Conservation (phyloP, 2,329 filamentous ascomycete genomes). For the Talaromyces sp. region DNA sequence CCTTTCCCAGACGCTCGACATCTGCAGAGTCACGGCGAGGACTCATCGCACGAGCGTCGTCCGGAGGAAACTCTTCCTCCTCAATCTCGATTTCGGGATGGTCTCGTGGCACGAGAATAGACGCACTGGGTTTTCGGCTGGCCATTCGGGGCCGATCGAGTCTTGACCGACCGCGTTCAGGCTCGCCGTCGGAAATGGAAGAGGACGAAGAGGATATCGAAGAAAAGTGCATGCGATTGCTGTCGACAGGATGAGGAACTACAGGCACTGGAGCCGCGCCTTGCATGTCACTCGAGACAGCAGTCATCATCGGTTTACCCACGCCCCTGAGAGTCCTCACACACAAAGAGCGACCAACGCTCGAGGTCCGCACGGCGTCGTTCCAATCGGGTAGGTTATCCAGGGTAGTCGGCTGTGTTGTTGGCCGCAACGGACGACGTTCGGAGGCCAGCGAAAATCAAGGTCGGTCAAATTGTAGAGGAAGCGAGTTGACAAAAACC, state of each 20-base stretch:
- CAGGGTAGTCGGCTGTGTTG: neutral
- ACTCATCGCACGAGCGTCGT: slow-evolving; percentile 92
- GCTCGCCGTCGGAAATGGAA: slow-evolving; percentile 47
- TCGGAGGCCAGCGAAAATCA: neutral
- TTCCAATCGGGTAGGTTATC: slow-evolving; percentile 5
- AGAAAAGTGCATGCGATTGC: slow-evolving; percentile 38
- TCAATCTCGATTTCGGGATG: slow-evolving; percentile 68
- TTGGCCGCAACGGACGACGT: neutral
- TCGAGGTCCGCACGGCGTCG: slow-evolving; percentile 8
- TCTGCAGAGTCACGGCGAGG: slow-evolving; percentile 87
- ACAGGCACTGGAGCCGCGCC: slow-evolving; percentile 38
- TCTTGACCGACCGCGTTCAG: slow-evolving; percentile 40
- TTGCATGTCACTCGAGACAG: slow-evolving; percentile 34
- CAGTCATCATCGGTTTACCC: slow-evolving; percentile 29
- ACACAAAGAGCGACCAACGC: slow-evolving; percentile 24
- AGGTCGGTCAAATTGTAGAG: too few relatives aligned
- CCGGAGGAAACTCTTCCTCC: slow-evolving; percentile 73
- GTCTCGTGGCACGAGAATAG: slow-evolving; percentile 76
- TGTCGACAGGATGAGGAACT: slow-evolving; percentile 39
- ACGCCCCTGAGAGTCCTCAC: slow-evolving; percentile 15
- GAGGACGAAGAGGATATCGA: slow-evolving; percentile 45
- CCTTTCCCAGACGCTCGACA: slow-evolving; percentile 78
- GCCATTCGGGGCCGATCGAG: slow-evolving; percentile 63
- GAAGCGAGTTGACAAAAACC: neutral
- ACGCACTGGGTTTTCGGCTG: slow-evolving; percentile 74